These are phyloP conservation scores for Metahyphopichia silvanorum DNA, from an alignment of 805 yeast genomes.

Conservation along the genomic window DNA sequence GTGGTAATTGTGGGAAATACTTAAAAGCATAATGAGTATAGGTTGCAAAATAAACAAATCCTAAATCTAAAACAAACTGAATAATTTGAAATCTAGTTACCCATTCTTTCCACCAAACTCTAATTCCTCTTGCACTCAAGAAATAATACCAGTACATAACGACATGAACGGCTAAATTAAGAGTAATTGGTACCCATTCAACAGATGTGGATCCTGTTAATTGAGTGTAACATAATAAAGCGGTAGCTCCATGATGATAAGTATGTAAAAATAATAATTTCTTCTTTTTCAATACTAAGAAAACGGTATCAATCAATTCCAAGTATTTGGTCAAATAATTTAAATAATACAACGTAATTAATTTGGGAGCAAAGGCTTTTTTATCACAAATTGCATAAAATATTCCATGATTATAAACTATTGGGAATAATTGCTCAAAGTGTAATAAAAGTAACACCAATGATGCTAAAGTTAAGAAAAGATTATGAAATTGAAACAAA, in stretches of 20 bases:
- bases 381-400: conserved; percentile 79
- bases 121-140: conserved; percentile 85
- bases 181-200: conserved; percentile 89
- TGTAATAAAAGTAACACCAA: conserved; percentile 62
- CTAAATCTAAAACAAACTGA: conserved; percentile 87
- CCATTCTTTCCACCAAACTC: conserved; percentile 99
- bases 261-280: conserved; percentile 90
- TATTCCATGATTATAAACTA: conserved; percentile 68
- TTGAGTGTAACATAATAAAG: conserved; percentile 89
- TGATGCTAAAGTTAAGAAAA: conserved; percentile 68
- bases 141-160: conserved; percentile 98
- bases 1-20: conserved; percentile 65
- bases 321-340: conserved; percentile 87
- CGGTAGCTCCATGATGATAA: conserved; percentile 98
- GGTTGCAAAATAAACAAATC: conserved; percentile 90
- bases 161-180: conserved; percentile 90
- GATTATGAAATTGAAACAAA: conserved; percentile 83
- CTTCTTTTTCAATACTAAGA: conserved; percentile 88
- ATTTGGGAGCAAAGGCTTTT: conserved; percentile 77
- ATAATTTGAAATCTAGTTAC: conserved; percentile 93
- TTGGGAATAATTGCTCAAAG: conserved; percentile 84
- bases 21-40: conserved; percentile 81
- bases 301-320: conserved; percentile 88
- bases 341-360: conserved; percentile 83
- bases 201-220: conserved; percentile 86